Evolutionary conservation across 2,329 filamentous ascomycete species (phyloP), one percentile per base, ranked within the genome.

Genomic region (Macrophomina pseudophaseolina): DNA sequence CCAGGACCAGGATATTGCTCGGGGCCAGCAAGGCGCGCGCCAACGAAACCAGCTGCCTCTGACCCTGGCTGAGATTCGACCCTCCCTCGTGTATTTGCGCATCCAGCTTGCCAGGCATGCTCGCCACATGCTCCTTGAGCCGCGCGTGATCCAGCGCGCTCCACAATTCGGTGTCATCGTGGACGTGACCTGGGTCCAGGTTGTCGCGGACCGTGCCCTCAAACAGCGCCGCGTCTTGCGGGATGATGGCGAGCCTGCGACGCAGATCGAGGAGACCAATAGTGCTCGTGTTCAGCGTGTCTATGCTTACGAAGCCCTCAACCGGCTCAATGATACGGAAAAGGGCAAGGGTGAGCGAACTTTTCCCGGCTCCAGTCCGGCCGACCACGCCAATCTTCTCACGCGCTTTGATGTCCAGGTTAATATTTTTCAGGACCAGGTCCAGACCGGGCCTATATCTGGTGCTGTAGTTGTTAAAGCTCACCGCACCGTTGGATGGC

Each of bases 311-410:
- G 73, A 90, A 86, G 63, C 95, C 95, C 49, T 88, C 87, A 44
- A 85, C 87, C 2, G 94, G 88, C 80, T 99, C 96, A 69, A 99
- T 98, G 71, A 99, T 93, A 63, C 96, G 89, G 87, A 99, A 99
- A 23, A 99, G 84, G 2, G 95, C 90, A 69, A 99, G 84, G 0
- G 95, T 98, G 69, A 99, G 83, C 9, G 93, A 97, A 68, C 92
- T 97, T 83, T 99, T 99, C 75, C 95, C 95, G 38, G 95, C 95
- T 64, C 95, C 95, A 0, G 95, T 99, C 58, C 95, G 91, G 65
- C 95, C 95, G 38, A 99, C 95, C 11, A 99, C 94, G 68, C 95
- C 95, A 77, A 99, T 95, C 85, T 98, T 99, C 83, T 99, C 95
- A 75, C 94, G 93, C 5, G 94, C 90, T 82, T 97, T 96, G 83